Evolutionary conservation across 129 eudicot genomes (phyloP).

Genomic region (Mikania micrantha): DNA sequence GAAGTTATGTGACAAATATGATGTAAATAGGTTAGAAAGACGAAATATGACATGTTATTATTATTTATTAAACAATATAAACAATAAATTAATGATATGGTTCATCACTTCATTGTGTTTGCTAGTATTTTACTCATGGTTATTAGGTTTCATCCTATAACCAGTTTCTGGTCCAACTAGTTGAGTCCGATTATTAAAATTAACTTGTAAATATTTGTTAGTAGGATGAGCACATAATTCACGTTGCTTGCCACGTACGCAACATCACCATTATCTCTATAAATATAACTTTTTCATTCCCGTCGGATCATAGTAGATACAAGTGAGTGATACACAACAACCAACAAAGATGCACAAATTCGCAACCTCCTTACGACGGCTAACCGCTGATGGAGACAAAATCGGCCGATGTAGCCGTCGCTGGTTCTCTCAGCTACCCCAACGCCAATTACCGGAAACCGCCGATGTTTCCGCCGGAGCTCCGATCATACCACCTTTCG

Average conservation of each 20-base stretch:
- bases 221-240: neutral
- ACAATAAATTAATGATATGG: too few relatives aligned
- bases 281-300: neutral
- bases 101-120: too few relatives aligned
- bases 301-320: neutral
- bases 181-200: too few relatives aligned
- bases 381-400: neutral
- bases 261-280: neutral
- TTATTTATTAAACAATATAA: too few relatives aligned
- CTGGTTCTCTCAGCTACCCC: constrained; percentile 27
- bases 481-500: constrained; percentile 62
- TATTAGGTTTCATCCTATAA: too few relatives aligned
- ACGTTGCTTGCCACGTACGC: neutral
- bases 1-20: too few relatives aligned
- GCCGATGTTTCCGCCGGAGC: neutral
- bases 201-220: too few relatives aligned
- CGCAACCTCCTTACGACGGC: constrained; percentile 12
- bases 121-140: too few relatives aligned
- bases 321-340: neutral
- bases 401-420: constrained; percentile 5
- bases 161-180: too few relatives aligned
- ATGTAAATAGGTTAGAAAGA: too few relatives aligned
- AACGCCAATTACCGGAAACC: constrained; percentile 18
- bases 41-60: too few relatives aligned
- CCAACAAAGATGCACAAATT: constrained; percentile 21